These are phyloP conservation scores for Hura crepitans DNA, from an alignment of 441 rosid species.

Conservation along the genomic window DNA sequence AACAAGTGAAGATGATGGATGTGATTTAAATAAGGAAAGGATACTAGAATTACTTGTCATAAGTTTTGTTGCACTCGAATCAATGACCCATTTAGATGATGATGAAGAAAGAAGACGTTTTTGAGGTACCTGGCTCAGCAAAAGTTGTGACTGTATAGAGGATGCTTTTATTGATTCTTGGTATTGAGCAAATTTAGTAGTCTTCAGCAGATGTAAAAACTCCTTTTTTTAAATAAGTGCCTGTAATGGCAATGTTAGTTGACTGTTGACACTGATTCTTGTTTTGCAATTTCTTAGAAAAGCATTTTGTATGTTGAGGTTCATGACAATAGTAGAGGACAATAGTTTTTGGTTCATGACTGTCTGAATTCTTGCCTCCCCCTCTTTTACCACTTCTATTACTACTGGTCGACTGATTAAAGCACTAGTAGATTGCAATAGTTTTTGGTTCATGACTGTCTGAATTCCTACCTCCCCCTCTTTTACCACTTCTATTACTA, in stretches of 20 bases:
- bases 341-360: no score
- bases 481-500: no score
- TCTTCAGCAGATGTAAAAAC: neutral
- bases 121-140: neutral
- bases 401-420: neutral
- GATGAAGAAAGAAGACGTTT: neutral
- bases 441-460: no score
- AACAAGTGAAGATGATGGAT: neutral
- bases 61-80: neutral
- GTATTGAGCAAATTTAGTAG: neutral
- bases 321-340: neutral
- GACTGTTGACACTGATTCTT: neutral
- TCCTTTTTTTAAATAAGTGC: neutral
- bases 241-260: neutral
- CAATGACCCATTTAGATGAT: neutral
- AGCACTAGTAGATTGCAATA: no score
- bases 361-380: neutral
- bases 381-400: neutral
- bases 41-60: slow-evolving; percentile 3
- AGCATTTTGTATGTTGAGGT: neutral
- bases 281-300: neutral
- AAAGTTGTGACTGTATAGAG: neutral
- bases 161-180: neutral
- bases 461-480: no score
- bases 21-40: neutral